phyloP scores from a whole-genome alignment of 768 basidiomycete genomes.

The Tephrocybe sp. region DNA sequence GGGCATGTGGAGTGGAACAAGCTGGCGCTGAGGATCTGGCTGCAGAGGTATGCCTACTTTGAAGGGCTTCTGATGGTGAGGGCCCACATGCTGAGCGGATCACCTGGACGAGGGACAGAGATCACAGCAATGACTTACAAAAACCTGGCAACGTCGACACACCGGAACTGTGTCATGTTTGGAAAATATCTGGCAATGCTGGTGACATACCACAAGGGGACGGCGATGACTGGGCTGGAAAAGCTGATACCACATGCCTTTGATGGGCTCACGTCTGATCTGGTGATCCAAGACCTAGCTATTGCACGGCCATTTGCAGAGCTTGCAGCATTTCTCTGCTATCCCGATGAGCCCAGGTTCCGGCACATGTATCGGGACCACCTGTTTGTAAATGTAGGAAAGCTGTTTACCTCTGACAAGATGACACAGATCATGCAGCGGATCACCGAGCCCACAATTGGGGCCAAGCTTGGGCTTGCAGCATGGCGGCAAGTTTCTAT shows the following conservation, averaged over 20 bases:
- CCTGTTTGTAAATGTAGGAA: constrained; percentile 20
- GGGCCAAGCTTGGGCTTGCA: constrained; percentile 1
- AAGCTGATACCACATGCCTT: constrained; percentile 28
- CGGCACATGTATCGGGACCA: constrained; percentile 7
- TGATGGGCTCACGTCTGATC: constrained; percentile 20
- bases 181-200: constrained; percentile 16
- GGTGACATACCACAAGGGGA: constrained; percentile 18
- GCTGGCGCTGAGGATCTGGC: constrained; percentile 5
- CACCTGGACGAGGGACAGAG: constrained; percentile 17
- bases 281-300: constrained; percentile 26
- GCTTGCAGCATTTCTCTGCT: not conserved
- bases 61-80: not conserved
- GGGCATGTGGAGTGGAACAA: no score
- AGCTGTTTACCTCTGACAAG: constrained; percentile 11
- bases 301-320: constrained; percentile 19
- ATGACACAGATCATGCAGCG: constrained; percentile 10
- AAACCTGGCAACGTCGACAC: constrained; percentile 4
- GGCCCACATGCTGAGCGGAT: constrained; percentile 12
- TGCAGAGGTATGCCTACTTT: constrained; percentile 8
- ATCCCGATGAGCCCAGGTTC: not conserved
- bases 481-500: constrained; percentile 22
- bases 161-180: constrained; percentile 16
- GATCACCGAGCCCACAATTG: not conserved
- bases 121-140: constrained; percentile 6
- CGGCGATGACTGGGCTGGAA: constrained; percentile 13